A percentile compares a stretch with the other conserved stretches of the same genome.
Evolutionary conservation across 140 eudicot species (phyloP).

Genomic region (Senecio squalidus): DNA sequence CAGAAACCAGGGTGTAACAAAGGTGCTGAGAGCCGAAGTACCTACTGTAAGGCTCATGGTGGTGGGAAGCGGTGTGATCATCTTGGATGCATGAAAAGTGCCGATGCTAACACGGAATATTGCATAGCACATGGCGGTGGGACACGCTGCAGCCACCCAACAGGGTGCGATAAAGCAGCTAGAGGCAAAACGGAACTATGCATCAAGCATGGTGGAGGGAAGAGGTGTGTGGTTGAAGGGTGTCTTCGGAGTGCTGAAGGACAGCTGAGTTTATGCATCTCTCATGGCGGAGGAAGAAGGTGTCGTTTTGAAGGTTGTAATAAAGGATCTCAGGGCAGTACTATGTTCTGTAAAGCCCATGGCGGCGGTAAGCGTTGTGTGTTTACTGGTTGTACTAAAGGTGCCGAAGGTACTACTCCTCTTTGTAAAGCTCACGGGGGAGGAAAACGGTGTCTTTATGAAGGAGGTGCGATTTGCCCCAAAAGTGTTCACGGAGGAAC

Average conservation of each 20-base stretch:
- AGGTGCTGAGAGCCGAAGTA: background rate
- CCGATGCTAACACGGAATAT: constrained; percentile 61
- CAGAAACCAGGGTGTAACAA: background rate
- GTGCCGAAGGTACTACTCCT: constrained; percentile 86
- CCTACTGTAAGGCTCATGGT: background rate
- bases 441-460: constrained; percentile 66
- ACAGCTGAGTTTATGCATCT: constrained; percentile 62
- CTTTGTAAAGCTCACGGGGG: constrained; percentile 90
- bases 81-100: constrained; percentile 42
- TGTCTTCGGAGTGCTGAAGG: constrained; percentile 80
- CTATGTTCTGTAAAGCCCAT: constrained; percentile 67
- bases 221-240: constrained; percentile 62
- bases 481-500: constrained; percentile 89
- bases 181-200: constrained; percentile 82
- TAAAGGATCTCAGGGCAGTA: constrained; percentile 84
- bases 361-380: constrained; percentile 85
- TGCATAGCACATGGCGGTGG: constrained; percentile 85
- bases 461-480: constrained; percentile 84
- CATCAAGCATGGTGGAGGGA: constrained; percentile 85
- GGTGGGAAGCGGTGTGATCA: background rate
- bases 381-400: constrained; percentile 72
- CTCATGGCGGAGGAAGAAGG: constrained; percentile 85
- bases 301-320: constrained; percentile 44
- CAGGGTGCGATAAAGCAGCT: constrained; percentile 73
- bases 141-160: constrained; percentile 45